Percentiles rank a stretch among this genome's conserved stretches.
Conservation (phyloP, 2,329 filamentous ascomycete species). For the Hymenoscyphus fraxineus region DNA sequence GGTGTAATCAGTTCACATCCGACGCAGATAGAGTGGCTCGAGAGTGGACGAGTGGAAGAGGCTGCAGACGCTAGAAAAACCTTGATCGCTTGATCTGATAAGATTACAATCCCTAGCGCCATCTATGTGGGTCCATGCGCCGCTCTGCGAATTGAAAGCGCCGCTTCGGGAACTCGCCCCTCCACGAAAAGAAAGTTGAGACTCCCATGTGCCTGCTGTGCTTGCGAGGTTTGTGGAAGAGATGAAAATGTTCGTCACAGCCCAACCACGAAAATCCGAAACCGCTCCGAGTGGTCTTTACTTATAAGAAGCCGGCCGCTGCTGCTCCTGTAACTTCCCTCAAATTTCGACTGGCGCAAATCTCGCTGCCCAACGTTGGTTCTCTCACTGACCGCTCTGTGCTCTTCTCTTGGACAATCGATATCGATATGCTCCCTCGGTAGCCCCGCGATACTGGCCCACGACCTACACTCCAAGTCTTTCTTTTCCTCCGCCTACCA, state of each 20-base stretch:
- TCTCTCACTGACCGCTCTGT: conserved; percentile 21
- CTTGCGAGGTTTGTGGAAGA: neutral
- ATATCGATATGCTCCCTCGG: conserved; percentile 32
- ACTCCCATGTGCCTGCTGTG: neutral
- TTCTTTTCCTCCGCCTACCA: conserved; percentile 10
- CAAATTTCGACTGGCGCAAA: neutral
- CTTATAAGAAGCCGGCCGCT: neutral
- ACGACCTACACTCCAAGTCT: conserved; percentile 8
- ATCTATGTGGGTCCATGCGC: neutral
- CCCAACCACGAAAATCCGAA: neutral
- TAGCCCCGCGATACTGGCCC: conserved; percentile 25
- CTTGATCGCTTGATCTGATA: conserved; percentile 11
- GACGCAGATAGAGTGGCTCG: too few relatives aligned
- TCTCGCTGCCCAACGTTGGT: neutral
- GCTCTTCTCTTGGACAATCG: conserved; percentile 7
- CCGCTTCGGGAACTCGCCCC: neutral
- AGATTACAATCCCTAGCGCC: conserved; percentile 11
- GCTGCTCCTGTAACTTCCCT: neutral
- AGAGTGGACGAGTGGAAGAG: too few relatives aligned
- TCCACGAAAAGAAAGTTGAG: neutral
- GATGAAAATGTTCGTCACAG: neutral
- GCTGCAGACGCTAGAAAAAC: conserved; percentile 1
- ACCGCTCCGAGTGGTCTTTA: neutral
- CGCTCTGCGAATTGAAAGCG: neutral
- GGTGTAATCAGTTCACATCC: conserved; percentile 7